Evolutionary conservation across 352 stramenopile genomes (phyloP).

Genomic region (Phytophthora pinifolia): DNA sequence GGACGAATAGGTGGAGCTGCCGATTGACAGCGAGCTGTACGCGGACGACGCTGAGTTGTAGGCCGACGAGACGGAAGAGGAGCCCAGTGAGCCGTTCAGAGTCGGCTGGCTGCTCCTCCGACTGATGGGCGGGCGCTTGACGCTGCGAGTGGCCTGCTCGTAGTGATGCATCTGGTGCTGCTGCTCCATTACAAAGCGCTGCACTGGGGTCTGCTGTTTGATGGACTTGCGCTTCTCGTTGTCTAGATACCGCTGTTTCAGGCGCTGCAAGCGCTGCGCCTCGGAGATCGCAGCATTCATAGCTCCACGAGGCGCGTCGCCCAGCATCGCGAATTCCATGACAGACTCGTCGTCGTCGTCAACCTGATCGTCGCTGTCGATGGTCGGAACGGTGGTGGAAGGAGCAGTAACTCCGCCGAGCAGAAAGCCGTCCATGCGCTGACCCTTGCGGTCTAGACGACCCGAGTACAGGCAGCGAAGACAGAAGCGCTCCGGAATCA

Average conservation of each 20-base stretch:
- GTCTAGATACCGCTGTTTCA: slow-evolving; percentile 39
- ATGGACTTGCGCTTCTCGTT: slow-evolving; percentile 45
- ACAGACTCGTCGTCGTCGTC: slow-evolving; percentile 32
- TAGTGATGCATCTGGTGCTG: slow-evolving; percentile 28
- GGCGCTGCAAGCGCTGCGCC: slow-evolving; percentile 29
- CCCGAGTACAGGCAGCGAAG: slow-evolving; percentile 61
- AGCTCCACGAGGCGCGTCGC: slow-evolving; percentile 11
- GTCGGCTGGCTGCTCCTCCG: slow-evolving; percentile 30
- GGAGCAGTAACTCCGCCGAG: slow-evolving; percentile 10
- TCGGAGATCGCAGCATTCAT: slow-evolving; percentile 32
- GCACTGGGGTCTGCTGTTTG: slow-evolving; percentile 12
- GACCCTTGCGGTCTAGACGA: slow-evolving; percentile 50
- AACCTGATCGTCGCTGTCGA: slow-evolving; percentile 30
- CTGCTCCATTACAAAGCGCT: slow-evolving; percentile 20
- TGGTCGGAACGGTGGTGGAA: slow-evolving; percentile 20
- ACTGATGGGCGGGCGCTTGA: slow-evolving; percentile 12
- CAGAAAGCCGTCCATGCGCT: slow-evolving; percentile 46
- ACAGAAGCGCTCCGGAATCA: slow-evolving; percentile 67
- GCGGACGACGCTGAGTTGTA: slow-evolving; percentile 18
- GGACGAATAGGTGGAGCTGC: slow-evolving; percentile 28
- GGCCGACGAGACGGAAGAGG: slow-evolving; percentile 24
- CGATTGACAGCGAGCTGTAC: slow-evolving; percentile 26
- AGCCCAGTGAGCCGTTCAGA: slow-evolving; percentile 23
- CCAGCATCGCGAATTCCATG: slow-evolving; percentile 29
- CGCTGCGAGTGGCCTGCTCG: slow-evolving; percentile 13